A percentile compares a stretch with the other conserved stretches of the same genome.
Evolutionary conservation across 2,329 filamentous ascomycete genomes (phyloP).

Genomic region (Pezicula radicicola): DNA sequence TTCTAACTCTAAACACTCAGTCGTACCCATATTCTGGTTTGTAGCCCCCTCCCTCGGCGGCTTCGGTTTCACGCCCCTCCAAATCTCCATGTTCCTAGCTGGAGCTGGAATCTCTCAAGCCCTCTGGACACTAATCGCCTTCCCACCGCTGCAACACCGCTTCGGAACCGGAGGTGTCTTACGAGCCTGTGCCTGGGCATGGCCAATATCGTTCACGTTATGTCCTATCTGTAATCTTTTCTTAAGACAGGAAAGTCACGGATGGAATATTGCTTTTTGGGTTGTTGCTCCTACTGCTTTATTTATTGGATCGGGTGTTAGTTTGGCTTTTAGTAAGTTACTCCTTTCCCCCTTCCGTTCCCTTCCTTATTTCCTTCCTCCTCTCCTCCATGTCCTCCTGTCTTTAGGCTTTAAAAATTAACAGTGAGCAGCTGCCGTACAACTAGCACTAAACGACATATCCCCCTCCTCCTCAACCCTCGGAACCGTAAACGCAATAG

Average conservation of each 20-base stretch:
- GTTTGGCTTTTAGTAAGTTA: conserved; percentile 47
- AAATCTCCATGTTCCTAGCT: conserved; percentile 66
- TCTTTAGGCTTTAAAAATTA: too few relatives aligned
- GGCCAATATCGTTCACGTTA: conserved; percentile 59
- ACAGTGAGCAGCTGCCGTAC: conserved; percentile 60
- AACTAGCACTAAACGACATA: conserved; percentile 73
- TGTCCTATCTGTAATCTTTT: conserved; percentile 54
- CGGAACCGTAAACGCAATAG: conserved; percentile 69
- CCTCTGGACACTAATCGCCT: conserved; percentile 66
- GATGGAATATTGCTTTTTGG: conserved; percentile 32
- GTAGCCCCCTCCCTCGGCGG: conserved; percentile 62
- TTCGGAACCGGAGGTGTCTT: conserved; percentile 66
- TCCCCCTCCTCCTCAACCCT: conserved; percentile 61
- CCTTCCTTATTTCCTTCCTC: conserved; percentile 46
- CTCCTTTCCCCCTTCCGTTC: conserved; percentile 38
- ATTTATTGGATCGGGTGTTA: conserved; percentile 48
- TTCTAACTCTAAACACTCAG: conserved; percentile 14
- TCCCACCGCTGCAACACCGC: conserved; percentile 64
- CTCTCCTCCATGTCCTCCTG: conserved; percentile 55
- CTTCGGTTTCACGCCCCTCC: conserved; percentile 55
- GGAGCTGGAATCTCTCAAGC: conserved; percentile 64
- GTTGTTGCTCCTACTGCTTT: conserved; percentile 39
- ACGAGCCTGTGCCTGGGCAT: conserved; percentile 51
- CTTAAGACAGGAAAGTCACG: conserved; percentile 36
- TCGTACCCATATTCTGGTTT: conserved; percentile 67